Percentiles rank a stretch among this genome's conserved stretches.
Conservation (phyloP, 495 filamentous ascomycete genomes). For the Rostrohypoxylon terebratum region DNA sequence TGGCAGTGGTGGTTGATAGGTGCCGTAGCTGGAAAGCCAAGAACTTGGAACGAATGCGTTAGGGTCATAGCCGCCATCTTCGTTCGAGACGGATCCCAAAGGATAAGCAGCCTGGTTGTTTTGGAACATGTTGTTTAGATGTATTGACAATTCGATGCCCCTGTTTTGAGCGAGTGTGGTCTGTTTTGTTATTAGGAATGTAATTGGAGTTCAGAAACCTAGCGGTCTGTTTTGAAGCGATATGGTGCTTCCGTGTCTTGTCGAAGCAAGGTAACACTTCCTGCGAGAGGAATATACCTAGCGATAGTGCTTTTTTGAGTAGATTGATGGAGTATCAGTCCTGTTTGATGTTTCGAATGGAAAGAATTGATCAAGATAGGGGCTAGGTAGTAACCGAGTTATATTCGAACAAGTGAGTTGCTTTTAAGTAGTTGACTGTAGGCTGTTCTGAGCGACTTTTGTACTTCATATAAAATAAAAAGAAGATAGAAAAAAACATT, state of each 20-base stretch:
- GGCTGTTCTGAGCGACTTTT: not conserved
- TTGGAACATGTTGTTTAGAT: not conserved
- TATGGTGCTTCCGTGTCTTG: not conserved
- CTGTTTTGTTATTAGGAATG: no score
- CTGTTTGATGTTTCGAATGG: not conserved
- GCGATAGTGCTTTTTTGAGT: not conserved
- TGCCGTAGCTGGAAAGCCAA: no score
- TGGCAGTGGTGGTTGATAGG: no score
- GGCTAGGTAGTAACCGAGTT: no score
- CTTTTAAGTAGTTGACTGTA: not conserved
- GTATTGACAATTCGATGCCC: no score
- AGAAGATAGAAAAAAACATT: not conserved
- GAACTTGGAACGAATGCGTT: no score
- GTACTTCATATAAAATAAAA: not conserved
- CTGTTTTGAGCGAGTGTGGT: not conserved
- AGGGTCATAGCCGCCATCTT: not conserved
- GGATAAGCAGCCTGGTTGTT: not conserved
- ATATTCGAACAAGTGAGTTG: not conserved
- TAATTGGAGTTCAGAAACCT: no score
- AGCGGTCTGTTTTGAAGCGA: not conserved
- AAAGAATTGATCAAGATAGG: not conserved
- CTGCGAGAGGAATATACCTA: no score
- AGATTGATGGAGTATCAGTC: not conserved
- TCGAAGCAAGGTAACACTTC: no score
- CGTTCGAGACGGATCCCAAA: not conserved